A percentile compares a stretch with the other conserved stretches of the same genome.
Evolutionary conservation across 768 basidiomycete genomes (phyloP).

Genomic region (Paxillus involutus): DNA sequence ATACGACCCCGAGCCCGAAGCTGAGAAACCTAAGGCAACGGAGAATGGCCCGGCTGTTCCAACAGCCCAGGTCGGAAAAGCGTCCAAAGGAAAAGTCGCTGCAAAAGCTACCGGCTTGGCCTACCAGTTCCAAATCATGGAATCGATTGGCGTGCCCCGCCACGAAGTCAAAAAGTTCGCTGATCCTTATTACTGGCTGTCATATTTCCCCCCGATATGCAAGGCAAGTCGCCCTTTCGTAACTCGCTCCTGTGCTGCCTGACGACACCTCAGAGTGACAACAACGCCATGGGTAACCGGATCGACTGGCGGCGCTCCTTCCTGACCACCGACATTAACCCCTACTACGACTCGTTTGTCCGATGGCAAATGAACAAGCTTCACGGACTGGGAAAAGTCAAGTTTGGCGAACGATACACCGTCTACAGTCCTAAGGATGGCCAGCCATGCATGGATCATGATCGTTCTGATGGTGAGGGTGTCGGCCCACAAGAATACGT

Average conservation of each 20-base stretch:
- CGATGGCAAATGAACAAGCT: conserved; percentile 98
- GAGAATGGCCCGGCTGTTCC: conserved; percentile 40
- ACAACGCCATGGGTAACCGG: conserved; percentile 86
- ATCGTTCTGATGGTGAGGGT: conserved; percentile 92
- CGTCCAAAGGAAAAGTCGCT: conserved; percentile 91
- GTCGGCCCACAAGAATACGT: conserved; percentile 96
- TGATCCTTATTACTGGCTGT: conserved; percentile 91
- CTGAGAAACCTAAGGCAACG: conserved; percentile 40
- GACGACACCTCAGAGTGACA: conserved; percentile 50
- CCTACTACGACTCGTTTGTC: conserved; percentile 96
- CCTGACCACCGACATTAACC: conserved; percentile 93
- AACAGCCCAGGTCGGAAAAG: conserved; percentile 66
- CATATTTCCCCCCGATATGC: conserved; percentile 95
- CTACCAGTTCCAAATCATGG: conserved; percentile 99
- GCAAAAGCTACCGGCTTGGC: conserved; percentile 92
- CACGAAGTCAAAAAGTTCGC: conserved; percentile 94
- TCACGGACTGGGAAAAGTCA: conserved; percentile 84
- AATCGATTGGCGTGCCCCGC: conserved; percentile 86
- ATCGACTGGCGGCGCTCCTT: conserved; percentile 97
- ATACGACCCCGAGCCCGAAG: conserved; percentile 44
- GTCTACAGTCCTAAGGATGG: conserved; percentile 99
- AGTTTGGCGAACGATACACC: conserved; percentile 97
- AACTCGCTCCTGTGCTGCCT: background rate
- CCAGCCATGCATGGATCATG: conserved; percentile 99
- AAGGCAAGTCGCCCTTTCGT: conserved; percentile 46